Evolutionary conservation across 2,329 filamentous ascomycete species (phyloP).

Genomic region (Fusarium napiforme): DNA sequence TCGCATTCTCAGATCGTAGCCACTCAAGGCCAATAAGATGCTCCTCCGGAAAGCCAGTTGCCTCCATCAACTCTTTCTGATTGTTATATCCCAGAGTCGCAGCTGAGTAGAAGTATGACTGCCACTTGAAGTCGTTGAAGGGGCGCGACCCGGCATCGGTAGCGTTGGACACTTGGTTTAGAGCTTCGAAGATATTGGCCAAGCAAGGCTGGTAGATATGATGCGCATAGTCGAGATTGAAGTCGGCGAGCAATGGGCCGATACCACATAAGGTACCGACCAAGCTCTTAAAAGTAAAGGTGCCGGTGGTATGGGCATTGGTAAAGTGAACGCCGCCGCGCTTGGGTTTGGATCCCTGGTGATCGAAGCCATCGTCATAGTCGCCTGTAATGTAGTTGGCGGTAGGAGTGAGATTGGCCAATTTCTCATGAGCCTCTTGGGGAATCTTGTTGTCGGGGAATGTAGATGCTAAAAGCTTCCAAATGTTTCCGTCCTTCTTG

Average conservation of each 20-base stretch:
- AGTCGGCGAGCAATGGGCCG: slow-evolving; percentile 54
- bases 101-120: slow-evolving; percentile 48
- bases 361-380: slow-evolving; percentile 50
- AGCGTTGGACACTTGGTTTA: slow-evolving; percentile 43
- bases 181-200: slow-evolving; percentile 52
- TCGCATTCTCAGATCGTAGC: slow-evolving; percentile 44
- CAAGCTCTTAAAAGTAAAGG: slow-evolving; percentile 58
- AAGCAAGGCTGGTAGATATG: slow-evolving; percentile 59
- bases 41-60: slow-evolving; percentile 43
- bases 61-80: slow-evolving; percentile 45
- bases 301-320: slow-evolving; percentile 54
- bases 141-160: slow-evolving; percentile 2
- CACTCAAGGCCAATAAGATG: slow-evolving; percentile 46
- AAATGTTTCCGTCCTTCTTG: slow-evolving; percentile 53
- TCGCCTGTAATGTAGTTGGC: slow-evolving; percentile 52
- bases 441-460: slow-evolving; percentile 49
- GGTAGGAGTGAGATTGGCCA: slow-evolving; percentile 46
- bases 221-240: slow-evolving; percentile 54
- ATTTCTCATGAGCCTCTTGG: slow-evolving; percentile 40
- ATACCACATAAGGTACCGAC: slow-evolving; percentile 57
- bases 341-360: slow-evolving; percentile 24
- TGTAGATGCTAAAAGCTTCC: slow-evolving; percentile 46
- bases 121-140: slow-evolving; percentile 44
- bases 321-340: slow-evolving; percentile 55
- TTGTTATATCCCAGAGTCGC: slow-evolving; percentile 49